Evolutionary conservation across 2,329 filamentous ascomycete species (phyloP), one percentile per base, ranked within the genome.

Genomic region (Colletotrichum liriopes): DNA sequence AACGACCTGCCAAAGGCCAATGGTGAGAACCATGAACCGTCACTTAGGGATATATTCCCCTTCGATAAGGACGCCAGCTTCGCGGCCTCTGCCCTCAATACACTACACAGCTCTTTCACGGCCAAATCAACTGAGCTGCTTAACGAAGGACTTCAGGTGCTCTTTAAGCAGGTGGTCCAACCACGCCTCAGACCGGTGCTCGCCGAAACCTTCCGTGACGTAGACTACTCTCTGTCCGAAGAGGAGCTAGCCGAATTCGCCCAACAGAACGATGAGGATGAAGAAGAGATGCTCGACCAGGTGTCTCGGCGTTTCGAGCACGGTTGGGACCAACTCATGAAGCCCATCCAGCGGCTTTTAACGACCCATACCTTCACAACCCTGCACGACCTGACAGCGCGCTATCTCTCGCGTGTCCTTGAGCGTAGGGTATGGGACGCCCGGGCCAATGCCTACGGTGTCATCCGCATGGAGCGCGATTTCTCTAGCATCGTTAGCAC

Each of bases 391-490:
- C 86, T 91, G 1, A 94, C 94, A 2, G 89, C 95, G 1, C 87
- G 88, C 6, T 93, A 97, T 78, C 89, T 98, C 6, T 89, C 93
- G 1, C 90, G 90, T 61, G 89, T 94, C 20, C 88, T 99, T 37
- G 96, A 98, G 84, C 98, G 97, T 84, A 87, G 96, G 35, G 90
- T 98, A 35, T 94, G 93, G 89, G 90, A 93, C 55, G 94, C 94
- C 11, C 90, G 93, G 65, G 91, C 94, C 51, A 97, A 93, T 77
- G 92, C 93, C 39, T 90, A 96, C 18, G 95, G 95, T 0, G 94
- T 94, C 0, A 92, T 95, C 12, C 87, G 94, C 58, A 88, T 98
- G 73, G 96, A 98, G 84, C 88, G 95, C 61, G 95, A 98, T 81
- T 89, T 98, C 71, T 89, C 91, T 0, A 93, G 91, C 2, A 91